Base-by-base conservation (phyloP, 1,284 basidiomycete genomes). In the Papiliotrema terrestris region DNA sequence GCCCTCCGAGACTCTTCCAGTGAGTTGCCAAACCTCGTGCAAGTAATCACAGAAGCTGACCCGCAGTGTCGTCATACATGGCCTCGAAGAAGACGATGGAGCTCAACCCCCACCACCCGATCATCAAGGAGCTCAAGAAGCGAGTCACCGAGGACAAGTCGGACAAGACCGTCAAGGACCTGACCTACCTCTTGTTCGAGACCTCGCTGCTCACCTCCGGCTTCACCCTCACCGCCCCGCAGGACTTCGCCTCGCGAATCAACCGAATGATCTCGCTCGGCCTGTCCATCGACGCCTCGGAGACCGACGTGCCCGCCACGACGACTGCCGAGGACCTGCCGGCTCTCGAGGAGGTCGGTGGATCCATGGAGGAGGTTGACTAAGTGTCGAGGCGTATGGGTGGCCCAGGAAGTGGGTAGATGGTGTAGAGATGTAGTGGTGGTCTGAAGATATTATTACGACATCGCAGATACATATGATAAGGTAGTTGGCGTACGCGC, bases 1-100 rank as follows among this genome's bases (percentile, higher is more conserved):
- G 95, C 95, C 46, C 88, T 98, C 58, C 91, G 95, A 68, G 95
- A 98, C 78, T 93, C 94, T 23, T 94, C 91, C 60, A 97, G 51
- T 59, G 42, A 54, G 50, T 56, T 11, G 15, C 20, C n/a, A 39
- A 25, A 20, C 3, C 44, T 1, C 22, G 43, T 14, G 13, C 39
- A 19, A 19, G 42, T 8, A 41, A 32, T 13, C 26, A 36, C 32
- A 47, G 35, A 49, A 32, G 25, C 45, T 46, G 29, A 46, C 23
- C 25, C 26, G 8, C 91, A 96, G 79, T 98, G 95, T 97, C 93
- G 32, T 94, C 91, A 46, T 98, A 98, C 84, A 97, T 98, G 94
- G 89, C 90, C 36, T 90, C 87, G 62, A 98, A 98, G 86, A 98
- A 98, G 89, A 98, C 95, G 19, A 85, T 98, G 65, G 95, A 98